Base-by-base conservation (phyloP, 768 basidiomycete genomes). In the Dacryopinax primogenitus region DNA sequence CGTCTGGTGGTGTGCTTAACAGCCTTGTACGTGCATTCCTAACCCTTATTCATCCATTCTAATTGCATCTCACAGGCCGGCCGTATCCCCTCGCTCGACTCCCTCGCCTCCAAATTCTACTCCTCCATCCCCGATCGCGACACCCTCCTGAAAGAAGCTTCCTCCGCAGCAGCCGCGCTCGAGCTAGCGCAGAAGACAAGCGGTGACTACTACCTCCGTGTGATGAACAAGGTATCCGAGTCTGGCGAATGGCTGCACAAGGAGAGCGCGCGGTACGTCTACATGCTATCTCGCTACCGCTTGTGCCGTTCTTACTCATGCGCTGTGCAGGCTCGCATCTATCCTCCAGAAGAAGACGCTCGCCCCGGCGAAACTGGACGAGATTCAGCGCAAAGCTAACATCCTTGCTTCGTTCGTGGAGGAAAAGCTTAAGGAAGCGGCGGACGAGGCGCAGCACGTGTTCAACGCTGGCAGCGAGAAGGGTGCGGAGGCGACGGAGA, bases 301-400 rank as follows among this genome's bases (percentile, higher is more conserved):
- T n/a, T 9, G 28, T 21, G n/a, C n/a, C n/a, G n/a, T n/a, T n/a
- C n/a, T n/a, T n/a, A n/a, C n/a, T n/a, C n/a, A n/a, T n/a, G n/a
- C n/a, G n/a, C n/a, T n/a, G n/a, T 69, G 12, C 66, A 92, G 91
- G n/a, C 78, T 92, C 67, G 79, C 79, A 66, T 82, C 83, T 67
- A 88, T 95, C 71, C 80, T 94, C 66, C 76, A 78, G 70, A 95
- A 93, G 75, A 85, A 86, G 62, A 84, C 79, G n/a, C 78, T 97
- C 44, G 80, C 87, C 7, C 80, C 82, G 0, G 76, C 80, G 41
- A 97, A 98, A 77, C 76, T 93, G 44, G 96, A 99, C 73, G 92
- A 97, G 77, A 86, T 97, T 72, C 88, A 90, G 76, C 82, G 89
- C 74, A 97, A 95, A 78, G 81, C 84, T 64, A 98, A 98, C 78